Base-by-base conservation (phyloP, 1,284 basidiomycete genomes). In the Ceratobasidium sp. region DNA sequence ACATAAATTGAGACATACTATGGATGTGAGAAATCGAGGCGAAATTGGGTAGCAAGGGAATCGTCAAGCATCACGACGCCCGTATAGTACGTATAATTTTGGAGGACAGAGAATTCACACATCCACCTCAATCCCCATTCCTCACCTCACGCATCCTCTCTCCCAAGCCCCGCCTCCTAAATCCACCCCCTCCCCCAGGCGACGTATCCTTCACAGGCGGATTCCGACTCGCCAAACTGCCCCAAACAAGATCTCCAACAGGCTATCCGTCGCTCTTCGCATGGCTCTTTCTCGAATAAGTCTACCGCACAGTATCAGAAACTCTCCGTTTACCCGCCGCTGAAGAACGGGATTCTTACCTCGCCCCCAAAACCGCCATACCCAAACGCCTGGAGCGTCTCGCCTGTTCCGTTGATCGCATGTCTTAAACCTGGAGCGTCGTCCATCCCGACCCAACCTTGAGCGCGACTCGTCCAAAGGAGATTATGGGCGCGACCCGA, bases 231-330 rank as follows among this genome's bases (percentile, higher is more conserved):
- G 81, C 81, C 78, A 86, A 79, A 5, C 84, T 83, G 18, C 85
- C 86, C 86, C 86, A 86, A 6, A 87, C 86, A 23, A 78, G 69
- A 80, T 86, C 85, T 44, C 78, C 80, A 51, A 85, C 82, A 33
- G 33, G 33, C 85, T 85, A 86, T 10, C 85, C 84, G 77, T 87
- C 86, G 80, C 86, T 86, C 81, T 85, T 85, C 40, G 86, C 82
- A 9, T 84, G 84, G 64, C 84, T 80, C 58, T 84, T 83, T 61
- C 85, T 82, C 80, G 84, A 86, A 78, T 86, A 86, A 0, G 83
- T 85, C 82, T 84, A 82, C 7, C 28, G 82, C 79, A 3, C 23
- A 40, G 80, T 82, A 73, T 85, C 83, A 13, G 82, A 78, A 78
- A 85, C 42, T 18, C 33, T 33, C 33, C 33, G 33, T 33, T n/a